These are phyloP conservation scores for Schizochytrium sp. DNA, from an alignment of 108 stramenopile species.

Conservation along the genomic window DNA sequence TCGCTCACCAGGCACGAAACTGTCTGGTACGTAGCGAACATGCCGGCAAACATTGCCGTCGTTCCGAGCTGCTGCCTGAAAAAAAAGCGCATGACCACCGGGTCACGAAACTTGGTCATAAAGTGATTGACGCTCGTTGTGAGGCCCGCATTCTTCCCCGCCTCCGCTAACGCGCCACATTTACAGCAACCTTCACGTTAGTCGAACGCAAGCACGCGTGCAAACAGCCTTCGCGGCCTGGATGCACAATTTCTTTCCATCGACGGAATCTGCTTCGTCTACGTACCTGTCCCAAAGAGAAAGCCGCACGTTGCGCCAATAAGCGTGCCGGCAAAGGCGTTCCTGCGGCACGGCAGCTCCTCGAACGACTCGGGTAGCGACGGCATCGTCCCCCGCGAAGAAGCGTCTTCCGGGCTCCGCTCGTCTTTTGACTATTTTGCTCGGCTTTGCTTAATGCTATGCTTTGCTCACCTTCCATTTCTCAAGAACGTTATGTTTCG, in stretches of 20 bases:
- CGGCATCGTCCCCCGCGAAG: background rate
- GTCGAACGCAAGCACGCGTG: too few species aligned
- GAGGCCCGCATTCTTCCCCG: background rate
- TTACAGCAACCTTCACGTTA: too few species aligned
- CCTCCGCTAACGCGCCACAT: background rate
- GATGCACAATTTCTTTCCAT: too few species aligned
- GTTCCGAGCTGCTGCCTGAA: background rate
- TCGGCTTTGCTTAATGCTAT: too few species aligned
- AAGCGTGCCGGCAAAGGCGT: background rate
- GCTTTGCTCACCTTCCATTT: too few species aligned
- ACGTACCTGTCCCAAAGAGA: background rate
- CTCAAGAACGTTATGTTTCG: too few species aligned
- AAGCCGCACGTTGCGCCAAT: conserved; percentile 13
- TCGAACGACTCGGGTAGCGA: background rate
- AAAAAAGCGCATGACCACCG: conserved; percentile 13
- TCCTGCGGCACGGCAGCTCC: background rate
- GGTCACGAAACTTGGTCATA: background rate
- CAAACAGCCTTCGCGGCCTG: too few species aligned
- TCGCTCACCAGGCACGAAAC: background rate
- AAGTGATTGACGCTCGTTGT: background rate
- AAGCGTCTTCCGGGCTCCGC: background rate
- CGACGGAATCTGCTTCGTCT: background rate
- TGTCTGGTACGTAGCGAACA: background rate
- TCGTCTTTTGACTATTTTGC: too few species aligned
- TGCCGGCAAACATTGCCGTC: background rate